Conservation (phyloP, 192 early-diverging fungal species). For the Chytriomyces sp. region DNA sequence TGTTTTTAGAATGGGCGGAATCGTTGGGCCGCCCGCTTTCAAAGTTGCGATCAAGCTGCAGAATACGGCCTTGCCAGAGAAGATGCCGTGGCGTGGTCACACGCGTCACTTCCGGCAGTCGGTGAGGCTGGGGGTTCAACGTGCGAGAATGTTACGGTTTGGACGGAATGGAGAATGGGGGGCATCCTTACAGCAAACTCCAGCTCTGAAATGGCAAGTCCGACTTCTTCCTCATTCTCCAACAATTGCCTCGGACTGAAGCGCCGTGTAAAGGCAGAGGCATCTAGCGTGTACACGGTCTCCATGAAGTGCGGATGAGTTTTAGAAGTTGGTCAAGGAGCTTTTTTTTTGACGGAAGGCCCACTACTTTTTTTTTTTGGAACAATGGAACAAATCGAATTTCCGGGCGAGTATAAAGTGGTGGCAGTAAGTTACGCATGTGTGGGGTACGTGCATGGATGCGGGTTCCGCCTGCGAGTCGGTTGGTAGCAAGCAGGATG, state of each 20-base stretch:
- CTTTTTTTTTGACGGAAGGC: too few species aligned
- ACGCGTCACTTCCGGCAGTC: background rate
- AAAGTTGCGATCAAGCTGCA: slow-evolving; percentile 12
- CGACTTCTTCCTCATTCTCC: background rate
- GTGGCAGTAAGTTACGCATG: too few species aligned
- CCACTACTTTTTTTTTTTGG: too few species aligned
- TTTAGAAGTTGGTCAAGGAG: too few species aligned
- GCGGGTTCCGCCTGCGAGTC: too few species aligned
- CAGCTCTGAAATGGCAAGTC: background rate
- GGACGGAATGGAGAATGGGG: background rate
- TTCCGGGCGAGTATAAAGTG: too few species aligned
- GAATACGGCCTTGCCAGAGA: slow-evolving; percentile 18
- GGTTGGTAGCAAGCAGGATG: too few species aligned
- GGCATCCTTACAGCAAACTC: slow-evolving; percentile 20
- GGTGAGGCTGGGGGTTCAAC: background rate
- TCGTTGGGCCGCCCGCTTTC: background rate
- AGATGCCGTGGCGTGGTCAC: background rate
- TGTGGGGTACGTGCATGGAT: too few species aligned
- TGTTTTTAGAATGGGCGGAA: background rate
- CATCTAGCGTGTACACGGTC: background rate
- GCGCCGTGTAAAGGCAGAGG: background rate
- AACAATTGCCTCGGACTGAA: background rate
- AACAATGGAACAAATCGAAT: too few species aligned
- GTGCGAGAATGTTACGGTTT: background rate
- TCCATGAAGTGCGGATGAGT: background rate